phyloP scores from a whole-genome alignment of 2,329 filamentous ascomycete species.

The Trichoderma sp. region DNA sequence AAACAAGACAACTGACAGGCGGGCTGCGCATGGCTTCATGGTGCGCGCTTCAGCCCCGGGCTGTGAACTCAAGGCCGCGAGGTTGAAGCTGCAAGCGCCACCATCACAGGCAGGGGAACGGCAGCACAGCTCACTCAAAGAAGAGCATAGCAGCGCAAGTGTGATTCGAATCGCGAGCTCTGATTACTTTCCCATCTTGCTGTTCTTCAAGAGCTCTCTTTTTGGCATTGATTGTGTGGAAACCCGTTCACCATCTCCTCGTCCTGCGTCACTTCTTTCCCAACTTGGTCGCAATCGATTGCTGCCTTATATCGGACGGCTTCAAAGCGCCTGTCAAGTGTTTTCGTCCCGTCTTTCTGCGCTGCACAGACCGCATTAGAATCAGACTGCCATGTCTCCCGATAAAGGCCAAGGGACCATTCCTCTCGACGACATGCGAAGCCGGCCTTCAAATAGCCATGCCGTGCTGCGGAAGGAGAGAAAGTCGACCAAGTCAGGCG shows the following conservation, averaged over 20 bases:
- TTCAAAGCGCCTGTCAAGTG: no score
- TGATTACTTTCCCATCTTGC: neutral
- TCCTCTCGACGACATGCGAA: slow-evolving; percentile 30
- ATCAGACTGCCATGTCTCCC: slow-evolving; percentile 27
- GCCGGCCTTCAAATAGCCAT: slow-evolving; percentile 28
- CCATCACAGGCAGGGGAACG: neutral
- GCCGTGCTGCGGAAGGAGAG: slow-evolving; percentile 29
- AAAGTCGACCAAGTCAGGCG: slow-evolving; percentile 17
- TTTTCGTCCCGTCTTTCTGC: neutral
- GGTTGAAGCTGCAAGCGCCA: slow-evolving; percentile 7
- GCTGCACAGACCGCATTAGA: slow-evolving; percentile 2
- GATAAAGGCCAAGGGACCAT: slow-evolving; percentile 28
- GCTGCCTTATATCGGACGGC: no score
- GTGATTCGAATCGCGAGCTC: neutral
- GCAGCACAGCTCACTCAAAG: neutral
- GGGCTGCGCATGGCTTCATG: neutral
- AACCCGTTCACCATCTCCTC: neutral
- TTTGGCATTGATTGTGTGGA: neutral
- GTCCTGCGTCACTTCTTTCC: neutral
- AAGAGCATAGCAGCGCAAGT: slow-evolving; percentile 2
- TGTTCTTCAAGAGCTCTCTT: neutral
- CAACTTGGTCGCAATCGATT: neutral
- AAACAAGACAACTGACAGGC: neutral
- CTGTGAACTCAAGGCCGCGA: slow-evolving; percentile 6
- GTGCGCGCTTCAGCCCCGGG: slow-evolving; percentile 19